These are phyloP conservation scores for Syzygium syzygioides DNA, from an alignment of 441 rosid genomes.

Conservation along the genomic window DNA sequence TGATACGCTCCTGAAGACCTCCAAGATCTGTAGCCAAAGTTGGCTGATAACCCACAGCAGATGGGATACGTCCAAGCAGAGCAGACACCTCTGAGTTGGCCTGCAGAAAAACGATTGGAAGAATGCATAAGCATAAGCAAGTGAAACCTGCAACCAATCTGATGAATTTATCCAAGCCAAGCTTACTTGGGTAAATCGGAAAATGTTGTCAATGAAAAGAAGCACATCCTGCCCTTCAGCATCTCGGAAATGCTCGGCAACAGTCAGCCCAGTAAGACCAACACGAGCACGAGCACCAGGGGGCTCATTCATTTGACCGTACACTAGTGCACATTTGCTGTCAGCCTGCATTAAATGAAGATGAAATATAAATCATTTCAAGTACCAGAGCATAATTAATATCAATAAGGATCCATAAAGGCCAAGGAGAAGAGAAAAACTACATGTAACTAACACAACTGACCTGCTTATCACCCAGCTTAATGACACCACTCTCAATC, in stretches of 20 bases:
- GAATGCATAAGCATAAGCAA: not conserved
- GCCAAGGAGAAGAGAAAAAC: not conserved
- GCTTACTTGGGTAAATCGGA: conserved; percentile 90
- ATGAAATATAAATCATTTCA: not conserved
- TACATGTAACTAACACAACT: not conserved
- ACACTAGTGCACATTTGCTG: conserved; percentile 98
- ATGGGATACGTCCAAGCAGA: conserved; percentile 96
- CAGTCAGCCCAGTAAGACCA: conserved; percentile 95
- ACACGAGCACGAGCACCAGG: conserved; percentile 99
- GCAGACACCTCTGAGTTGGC: conserved; percentile 99
- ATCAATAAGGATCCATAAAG: not conserved
- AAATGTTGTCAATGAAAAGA: conserved; percentile 92
- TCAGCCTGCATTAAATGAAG: conserved; percentile 40
- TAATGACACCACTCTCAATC: conserved; percentile 98
- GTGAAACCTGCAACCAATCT: not conserved
- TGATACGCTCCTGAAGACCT: conserved; percentile 96
- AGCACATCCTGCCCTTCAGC: conserved; percentile 98
- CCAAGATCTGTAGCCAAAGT: conserved; percentile 98
- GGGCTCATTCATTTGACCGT: conserved; percentile 99
- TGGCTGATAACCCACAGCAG: conserved; percentile 99
- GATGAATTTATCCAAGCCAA: not conserved
- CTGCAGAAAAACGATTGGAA: conserved; percentile 23
- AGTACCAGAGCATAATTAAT: not conserved
- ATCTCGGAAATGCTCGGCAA: conserved; percentile 97
- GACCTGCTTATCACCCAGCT: conserved; percentile 98